Base-by-base conservation (phyloP, 139 green algal species). In the Auxenochlorella pyrenoidosa region DNA sequence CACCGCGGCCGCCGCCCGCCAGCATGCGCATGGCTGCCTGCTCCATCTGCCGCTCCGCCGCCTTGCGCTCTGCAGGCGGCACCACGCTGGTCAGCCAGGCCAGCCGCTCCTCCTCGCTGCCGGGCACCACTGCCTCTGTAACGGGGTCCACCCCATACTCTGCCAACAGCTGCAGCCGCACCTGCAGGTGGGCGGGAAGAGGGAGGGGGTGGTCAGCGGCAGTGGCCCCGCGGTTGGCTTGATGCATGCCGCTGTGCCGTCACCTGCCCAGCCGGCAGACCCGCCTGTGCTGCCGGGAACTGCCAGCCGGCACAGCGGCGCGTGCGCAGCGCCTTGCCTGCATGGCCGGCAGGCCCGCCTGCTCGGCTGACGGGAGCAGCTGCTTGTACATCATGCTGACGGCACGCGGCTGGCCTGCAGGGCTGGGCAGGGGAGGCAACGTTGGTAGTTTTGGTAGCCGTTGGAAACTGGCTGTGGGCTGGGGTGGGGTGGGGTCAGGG, bases 331-430 rank as follows among this genome's bases (percentile, higher is more conserved):
- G 21, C 66, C 73, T 79, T 40, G 30, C 75, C 75, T 81, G 75
- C 75, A 81, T 81, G 43, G 44, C 15, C 30, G 75, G 75, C n/a
- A 81, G 18, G 75, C 75, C 75, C 10, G 43, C 16, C 28, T 81
- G 75, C 75, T 40, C 43, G 12, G 44, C 32, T 28, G 43, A 41
- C 28, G 43, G 75, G 40, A 63, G 28, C 75, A 81, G 75, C 44
- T 81, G 75, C 28, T 81, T 4, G 32, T 58, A 81, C 75, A 81
- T 81, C 43, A 81, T 38, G 15, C 40, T 63, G 13, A 63, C 75
- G 0, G 75, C 75, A 2, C 30, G 30, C 2, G 75, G 75, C 28
- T 81, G 28, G 44, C 75, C 68, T 75, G 68, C 68, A 75, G 5
- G 10, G 54, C 16, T 3, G 54, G 54, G 54, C 54, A 63, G 54